phyloP scores from a whole-genome alignment of 495 filamentous ascomycete genomes.

The Margaritispora aquatica region DNA sequence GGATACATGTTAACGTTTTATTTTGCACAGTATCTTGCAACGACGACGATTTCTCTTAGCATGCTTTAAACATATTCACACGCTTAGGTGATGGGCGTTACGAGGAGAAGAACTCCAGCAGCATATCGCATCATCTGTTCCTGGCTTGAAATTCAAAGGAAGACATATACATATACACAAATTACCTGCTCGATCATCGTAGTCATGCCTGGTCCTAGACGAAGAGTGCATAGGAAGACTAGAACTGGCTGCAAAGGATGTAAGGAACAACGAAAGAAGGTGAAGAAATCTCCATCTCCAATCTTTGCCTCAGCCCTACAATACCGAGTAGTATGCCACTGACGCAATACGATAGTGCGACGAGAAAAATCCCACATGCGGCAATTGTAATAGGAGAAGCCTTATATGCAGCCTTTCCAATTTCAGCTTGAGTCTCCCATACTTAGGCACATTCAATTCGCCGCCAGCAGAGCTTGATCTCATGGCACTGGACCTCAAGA shows the following conservation, averaged over 20 bases:
- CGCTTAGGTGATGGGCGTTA: too few species aligned
- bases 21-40: too few species aligned
- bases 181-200: too few species aligned
- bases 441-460: not conserved
- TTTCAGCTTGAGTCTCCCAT: not conserved
- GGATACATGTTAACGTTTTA: not conserved
- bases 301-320: not conserved
- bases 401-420: not conserved
- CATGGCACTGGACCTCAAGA: constrained; percentile 4
- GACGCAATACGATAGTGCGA: not conserved
- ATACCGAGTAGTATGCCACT: too few species aligned
- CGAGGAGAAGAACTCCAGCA: too few species aligned
- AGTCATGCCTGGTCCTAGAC: not conserved
- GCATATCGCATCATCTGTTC: too few species aligned
- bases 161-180: too few species aligned
- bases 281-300: not conserved
- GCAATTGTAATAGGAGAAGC: not conserved
- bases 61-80: too few species aligned
- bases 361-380: not conserved
- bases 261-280: not conserved
- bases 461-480: not conserved
- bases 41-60: too few species aligned
- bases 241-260: not conserved
- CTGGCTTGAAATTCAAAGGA: too few species aligned
- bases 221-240: not conserved